Evolutionary conservation across 2,329 filamentous ascomycete genomes (phyloP), one percentile per base, ranked within the genome.

Genomic region (Ciborinia camelliae): DNA sequence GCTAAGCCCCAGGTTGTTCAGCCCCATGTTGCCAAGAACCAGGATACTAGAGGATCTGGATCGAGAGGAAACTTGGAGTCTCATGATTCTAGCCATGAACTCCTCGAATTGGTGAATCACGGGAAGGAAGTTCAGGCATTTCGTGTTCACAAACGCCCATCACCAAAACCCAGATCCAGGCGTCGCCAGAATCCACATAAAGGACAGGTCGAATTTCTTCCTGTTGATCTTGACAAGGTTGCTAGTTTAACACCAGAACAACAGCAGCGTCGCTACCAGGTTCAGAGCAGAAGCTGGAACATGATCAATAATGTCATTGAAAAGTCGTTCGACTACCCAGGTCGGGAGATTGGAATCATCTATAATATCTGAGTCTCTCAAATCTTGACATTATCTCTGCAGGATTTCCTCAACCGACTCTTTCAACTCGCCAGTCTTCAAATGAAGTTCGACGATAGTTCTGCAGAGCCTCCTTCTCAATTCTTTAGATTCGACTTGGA

Each of bases 301-400:
- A 39, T 41, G 5, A 41, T 28, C 8, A 28, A 20, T 1, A 8
- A 28, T 8, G 8, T 55, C 23, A 41, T 55, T n/a, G 52, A 41
- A 23, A 41, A 0, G 26, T 28, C 52, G 20, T 30, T 55, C 15
- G 52, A 41, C 1, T 20, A 28, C 1, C 52, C 52, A 8, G 37
- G 9, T 26, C 23, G 23, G 23, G 35, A 30, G 9, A 41, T 55
- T 4, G 35, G 35, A 7, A 14, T 41, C 15, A 9, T 20, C 10
- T 55, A 55, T 14, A 55, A 55, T 28, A 14, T 55, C 1, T 55
- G 52, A 55, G 4, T 14, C 28, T 20, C 15, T 28, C 1, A 20
- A 3, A 7, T 26, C 4, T 3, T 8, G 7, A 7, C 3, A 9
- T 2, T 0, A n/a, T 10, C 9, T 41, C 15, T n/a, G 3, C 2